Conservation (phyloP, 345 rosid species). For the Salix udensis region DNA sequence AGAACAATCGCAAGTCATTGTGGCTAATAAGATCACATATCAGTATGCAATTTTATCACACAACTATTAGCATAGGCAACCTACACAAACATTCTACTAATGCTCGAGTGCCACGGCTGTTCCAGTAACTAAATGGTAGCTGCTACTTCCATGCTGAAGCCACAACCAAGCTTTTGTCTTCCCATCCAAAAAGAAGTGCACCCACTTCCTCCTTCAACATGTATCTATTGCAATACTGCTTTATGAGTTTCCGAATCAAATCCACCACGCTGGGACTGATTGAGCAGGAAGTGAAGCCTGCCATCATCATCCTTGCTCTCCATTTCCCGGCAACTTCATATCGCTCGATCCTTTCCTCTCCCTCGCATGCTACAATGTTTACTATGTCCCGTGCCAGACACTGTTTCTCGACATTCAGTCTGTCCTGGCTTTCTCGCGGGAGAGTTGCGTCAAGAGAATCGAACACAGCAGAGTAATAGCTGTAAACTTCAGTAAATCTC, state of each 20-base stretch:
- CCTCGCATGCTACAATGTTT: conserved; percentile 90
- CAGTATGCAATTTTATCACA: conserved; percentile 17
- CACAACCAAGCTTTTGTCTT: conserved; percentile 75
- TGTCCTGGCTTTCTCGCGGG: conserved; percentile 88
- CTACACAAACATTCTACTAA: background rate
- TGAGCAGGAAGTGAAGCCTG: conserved; percentile 65
- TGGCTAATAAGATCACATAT: conserved; percentile 3
- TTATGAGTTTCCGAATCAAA: conserved; percentile 45
- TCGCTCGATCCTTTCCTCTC: conserved; percentile 89
- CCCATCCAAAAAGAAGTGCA: conserved; percentile 84
- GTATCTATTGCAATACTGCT: conserved; percentile 58
- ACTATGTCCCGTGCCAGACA: conserved; percentile 95
- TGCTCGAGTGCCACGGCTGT: background rate
- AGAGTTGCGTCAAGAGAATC: conserved; percentile 90
- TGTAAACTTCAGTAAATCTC: conserved; percentile 78
- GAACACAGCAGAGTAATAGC: conserved; percentile 82
- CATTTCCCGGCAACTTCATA: conserved; percentile 91
- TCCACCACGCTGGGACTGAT: conserved; percentile 52
- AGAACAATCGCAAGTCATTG: background rate
- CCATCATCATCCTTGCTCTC: conserved; percentile 96
- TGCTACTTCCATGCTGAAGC: conserved; percentile 82
- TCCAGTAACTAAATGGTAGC: background rate
- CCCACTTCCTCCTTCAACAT: conserved; percentile 58
- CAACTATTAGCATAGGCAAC: conserved; percentile 22
- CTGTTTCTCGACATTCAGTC: conserved; percentile 92